Percentiles rank a stretch among this genome's conserved stretches.
phyloP scores from a whole-genome alignment of 805 yeast genomes.

The Sugiyamaella mastotermitis region DNA sequence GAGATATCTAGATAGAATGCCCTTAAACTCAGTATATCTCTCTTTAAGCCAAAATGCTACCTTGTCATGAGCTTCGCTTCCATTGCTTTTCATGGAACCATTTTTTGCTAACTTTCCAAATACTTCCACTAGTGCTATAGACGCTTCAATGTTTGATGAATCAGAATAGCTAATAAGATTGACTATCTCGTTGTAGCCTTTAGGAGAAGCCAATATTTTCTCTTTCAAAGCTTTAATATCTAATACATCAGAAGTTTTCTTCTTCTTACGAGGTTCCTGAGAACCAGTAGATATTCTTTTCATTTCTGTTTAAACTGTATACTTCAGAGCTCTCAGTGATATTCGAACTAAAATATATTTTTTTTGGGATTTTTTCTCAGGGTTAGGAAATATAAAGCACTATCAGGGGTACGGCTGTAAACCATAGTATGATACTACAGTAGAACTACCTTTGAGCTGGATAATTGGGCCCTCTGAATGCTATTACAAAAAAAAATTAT shows the following conservation, averaged over 20 bases:
- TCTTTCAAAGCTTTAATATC: constrained; percentile 1
- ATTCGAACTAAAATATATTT: too few species aligned
- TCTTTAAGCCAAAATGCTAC: constrained; percentile 61
- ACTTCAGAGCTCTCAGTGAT: neutral
- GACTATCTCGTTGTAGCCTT: constrained; percentile 50
- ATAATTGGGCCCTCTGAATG: too few species aligned
- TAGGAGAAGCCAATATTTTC: constrained; percentile 37
- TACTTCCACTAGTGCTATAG: constrained; percentile 37
- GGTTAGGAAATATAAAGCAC: too few species aligned
- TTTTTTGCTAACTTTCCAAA: constrained; percentile 45
- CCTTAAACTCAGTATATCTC: constrained; percentile 51
- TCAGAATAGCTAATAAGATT: constrained; percentile 39
- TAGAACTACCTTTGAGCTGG: too few species aligned
- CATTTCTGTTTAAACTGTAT: neutral
- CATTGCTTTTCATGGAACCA: constrained; percentile 32
- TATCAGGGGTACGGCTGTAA: too few species aligned
- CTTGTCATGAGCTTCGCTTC: constrained; percentile 40
- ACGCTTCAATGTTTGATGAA: constrained; percentile 13
- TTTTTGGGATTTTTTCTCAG: too few species aligned
- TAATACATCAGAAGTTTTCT: neutral
- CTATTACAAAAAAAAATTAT: too few species aligned
- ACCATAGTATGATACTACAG: too few species aligned
- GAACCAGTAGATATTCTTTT: constrained; percentile 2
- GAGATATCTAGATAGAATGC: constrained; percentile 30
- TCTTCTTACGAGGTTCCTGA: constrained; percentile 1